These are phyloP conservation scores for Carex kokanica DNA, from an alignment of 176 grass and related monocot species.

Conservation along the genomic window DNA sequence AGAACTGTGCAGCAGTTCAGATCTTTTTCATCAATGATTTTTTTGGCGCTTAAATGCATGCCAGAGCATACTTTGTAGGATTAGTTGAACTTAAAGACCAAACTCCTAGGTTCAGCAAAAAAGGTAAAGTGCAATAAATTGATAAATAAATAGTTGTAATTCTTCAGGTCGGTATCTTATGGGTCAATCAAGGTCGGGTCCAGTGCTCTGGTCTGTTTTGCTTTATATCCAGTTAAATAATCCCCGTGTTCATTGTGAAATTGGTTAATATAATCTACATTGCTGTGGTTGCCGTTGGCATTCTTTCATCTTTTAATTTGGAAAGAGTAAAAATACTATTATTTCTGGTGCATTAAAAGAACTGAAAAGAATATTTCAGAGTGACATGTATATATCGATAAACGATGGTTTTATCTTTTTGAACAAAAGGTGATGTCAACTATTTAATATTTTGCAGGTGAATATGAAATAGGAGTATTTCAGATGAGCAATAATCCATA, in stretches of 20 bases:
- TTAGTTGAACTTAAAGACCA: neutral
- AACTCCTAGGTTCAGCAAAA: neutral
- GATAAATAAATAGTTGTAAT: neutral
- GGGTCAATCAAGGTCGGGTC: neutral
- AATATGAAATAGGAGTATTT: neutral
- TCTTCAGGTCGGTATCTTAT: neutral
- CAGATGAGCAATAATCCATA: neutral
- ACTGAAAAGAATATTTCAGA: slow-evolving; percentile 6
- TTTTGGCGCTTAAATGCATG: neutral
- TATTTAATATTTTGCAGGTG: neutral
- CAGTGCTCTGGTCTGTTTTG: neutral
- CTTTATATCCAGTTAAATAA: neutral
- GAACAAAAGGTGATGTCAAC: neutral
- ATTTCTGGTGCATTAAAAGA: neutral
- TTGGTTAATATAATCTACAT: neutral
- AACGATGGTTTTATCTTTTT: neutral
- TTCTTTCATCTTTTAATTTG: neutral
- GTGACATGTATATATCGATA: neutral
- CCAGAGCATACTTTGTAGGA: neutral
- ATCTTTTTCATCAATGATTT: neutral
- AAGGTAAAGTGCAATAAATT: neutral
- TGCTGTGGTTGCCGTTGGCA: neutral
- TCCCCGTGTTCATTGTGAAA: neutral
- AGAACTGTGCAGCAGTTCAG: neutral
- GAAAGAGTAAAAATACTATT: neutral